Evolutionary conservation across 768 basidiomycete genomes (phyloP), one percentile per base, ranked within the genome.

Genomic region (Hygrocybe coccinea): DNA sequence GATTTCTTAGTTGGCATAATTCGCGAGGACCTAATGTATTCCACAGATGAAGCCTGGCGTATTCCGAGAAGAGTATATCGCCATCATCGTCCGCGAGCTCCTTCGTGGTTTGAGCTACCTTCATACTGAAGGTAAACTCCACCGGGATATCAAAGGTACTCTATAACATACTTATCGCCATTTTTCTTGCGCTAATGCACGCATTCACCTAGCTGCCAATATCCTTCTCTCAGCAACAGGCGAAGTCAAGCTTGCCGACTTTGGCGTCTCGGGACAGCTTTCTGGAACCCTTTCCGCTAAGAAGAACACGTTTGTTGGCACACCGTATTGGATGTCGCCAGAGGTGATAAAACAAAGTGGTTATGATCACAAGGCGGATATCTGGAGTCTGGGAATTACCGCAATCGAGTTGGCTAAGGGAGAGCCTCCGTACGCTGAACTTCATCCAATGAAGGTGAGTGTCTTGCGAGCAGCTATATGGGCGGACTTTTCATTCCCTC

Each of bases 321-420:
- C 95, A 15, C 95, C 95, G 2, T 99, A 98, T 67, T 99, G 97
- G 97, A 99, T 99, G 97, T 93, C 92, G 6, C 97, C 97, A 5
- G 97, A 99, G 67, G 95, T 98, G 21, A 99, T 99, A 76, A 98
- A 98, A 69, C 97, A 99, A 73, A 95, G 93, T 55, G 97, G 97
- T 3, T 99, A 99, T 71, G 97, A 98, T 65, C 89, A 95, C 69
- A 98, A 97, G 68, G 97, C 97, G 14, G 97, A 99, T 70, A 97
- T 99, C 48, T 99, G 97, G 97, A 92, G 89, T 70, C 74, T 99
- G 59, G 97, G 95, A 12, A 95, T 95, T 63, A 99, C 97, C 6
- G 91, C 93, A 29, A 97, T 98, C 61, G 97, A 99, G 69, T 78
- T 99, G 63, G 97, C 97, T 1, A 95, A 89, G 70, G 95, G 95